phyloP scores from a whole-genome alignment of 352 stramenopile species.

The Pythium rhizo-oryzae region DNA sequence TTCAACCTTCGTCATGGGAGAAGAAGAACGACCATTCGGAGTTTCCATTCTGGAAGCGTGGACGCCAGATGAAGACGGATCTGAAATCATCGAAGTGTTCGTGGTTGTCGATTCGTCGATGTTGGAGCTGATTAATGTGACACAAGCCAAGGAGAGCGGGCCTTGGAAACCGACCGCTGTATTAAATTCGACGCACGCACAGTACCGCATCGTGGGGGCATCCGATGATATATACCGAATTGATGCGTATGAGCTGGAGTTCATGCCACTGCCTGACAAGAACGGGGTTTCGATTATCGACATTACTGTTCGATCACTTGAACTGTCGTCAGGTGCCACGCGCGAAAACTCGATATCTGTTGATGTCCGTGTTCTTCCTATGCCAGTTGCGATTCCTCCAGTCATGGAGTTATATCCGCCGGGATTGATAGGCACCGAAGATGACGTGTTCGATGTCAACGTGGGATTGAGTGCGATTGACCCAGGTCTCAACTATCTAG shows the following conservation, averaged over 20 bases:
- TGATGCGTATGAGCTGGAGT: constrained; percentile 3
- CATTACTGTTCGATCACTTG: constrained; percentile 12
- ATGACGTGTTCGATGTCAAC: not conserved
- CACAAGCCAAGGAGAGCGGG: not conserved
- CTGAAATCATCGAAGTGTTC: constrained; percentile 47
- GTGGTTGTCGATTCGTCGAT: constrained; percentile 3
- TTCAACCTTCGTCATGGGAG: constrained; percentile 24
- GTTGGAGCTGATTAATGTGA: constrained; percentile 4
- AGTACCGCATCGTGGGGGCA: not conserved
- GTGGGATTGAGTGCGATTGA: not conserved
- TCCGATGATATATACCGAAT: not conserved
- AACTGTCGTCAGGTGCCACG: constrained; percentile 3
- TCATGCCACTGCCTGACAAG: constrained; percentile 24
- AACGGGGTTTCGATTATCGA: constrained; percentile 11
- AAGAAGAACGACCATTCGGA: constrained; percentile 33
- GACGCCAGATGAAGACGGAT: constrained; percentile 50
- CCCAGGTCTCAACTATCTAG: not conserved
- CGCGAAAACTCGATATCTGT: not conserved
- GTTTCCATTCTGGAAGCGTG: constrained; percentile 42
- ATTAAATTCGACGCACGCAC: not conserved
- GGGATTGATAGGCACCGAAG: constrained; percentile 2
- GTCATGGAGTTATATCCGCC: not conserved
- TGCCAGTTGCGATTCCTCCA: constrained; percentile 9
- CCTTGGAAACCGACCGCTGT: too few relatives aligned
- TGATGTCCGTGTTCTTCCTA: constrained; percentile 1